phyloP scores from a whole-genome alignment of 2,329 filamentous ascomycete species.

The Penicillium sp. region DNA sequence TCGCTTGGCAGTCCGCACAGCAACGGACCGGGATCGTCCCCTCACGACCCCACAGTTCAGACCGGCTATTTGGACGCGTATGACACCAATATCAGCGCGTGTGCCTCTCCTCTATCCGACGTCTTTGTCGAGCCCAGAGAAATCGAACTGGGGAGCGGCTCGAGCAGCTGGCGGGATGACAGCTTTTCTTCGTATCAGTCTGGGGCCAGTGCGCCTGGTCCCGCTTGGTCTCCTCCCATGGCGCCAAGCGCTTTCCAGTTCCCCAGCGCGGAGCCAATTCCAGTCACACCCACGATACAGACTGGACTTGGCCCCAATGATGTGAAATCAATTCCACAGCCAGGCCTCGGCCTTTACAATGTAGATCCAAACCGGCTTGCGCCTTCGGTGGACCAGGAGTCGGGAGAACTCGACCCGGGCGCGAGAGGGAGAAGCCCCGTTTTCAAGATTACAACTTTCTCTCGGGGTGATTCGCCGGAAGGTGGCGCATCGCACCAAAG shows the following conservation, averaged over 20 bases:
- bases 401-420: conserved; percentile 12
- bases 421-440: conserved; percentile 45
- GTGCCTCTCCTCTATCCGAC: conserved; percentile 10
- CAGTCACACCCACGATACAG: conserved; percentile 30
- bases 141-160: conserved; percentile 16
- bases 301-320: conserved; percentile 12
- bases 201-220: conserved; percentile 9
- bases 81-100: conserved; percentile 10
- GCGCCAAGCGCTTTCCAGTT: conserved; percentile 31
- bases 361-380: conserved; percentile 6
- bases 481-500: conserved; percentile 20
- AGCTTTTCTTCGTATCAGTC: conserved; percentile 12
- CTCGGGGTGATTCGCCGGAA: conserved; percentile 47
- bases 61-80: conserved; percentile 12
- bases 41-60: conserved; percentile 15
- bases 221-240: conserved; percentile 19
- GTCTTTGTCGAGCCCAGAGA: conserved; percentile 19
- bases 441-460: conserved; percentile 46
- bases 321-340: conserved; percentile 23
- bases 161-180: conserved; percentile 12
- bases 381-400: conserved; percentile 9
- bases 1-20: conserved; percentile 19
- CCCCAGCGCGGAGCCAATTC: conserved; percentile 35
- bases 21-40: conserved; percentile 17
- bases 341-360: conserved; percentile 9